Base-by-base conservation (phyloP, 2,329 filamentous ascomycete genomes). In the Lojkania enalia region DNA sequence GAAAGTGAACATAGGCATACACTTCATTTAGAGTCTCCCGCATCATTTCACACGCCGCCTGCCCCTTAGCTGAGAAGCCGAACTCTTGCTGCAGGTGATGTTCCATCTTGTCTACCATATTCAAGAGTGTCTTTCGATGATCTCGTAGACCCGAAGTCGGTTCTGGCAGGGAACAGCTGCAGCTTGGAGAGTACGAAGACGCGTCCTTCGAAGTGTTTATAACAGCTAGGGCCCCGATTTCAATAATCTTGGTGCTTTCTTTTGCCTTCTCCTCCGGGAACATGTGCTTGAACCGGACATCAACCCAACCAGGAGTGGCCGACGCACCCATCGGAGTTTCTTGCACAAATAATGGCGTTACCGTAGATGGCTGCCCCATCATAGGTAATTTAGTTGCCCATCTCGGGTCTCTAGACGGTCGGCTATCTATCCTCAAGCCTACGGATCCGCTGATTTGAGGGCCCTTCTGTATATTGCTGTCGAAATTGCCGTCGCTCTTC, bases 151-250 rank as follows among this genome's bases (percentile, higher is more conserved):
- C 23, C 7, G n/a, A 27, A 27, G 23, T n/a, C n/a, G n/a, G n/a
- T n/a, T n/a, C n/a, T n/a, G n/a, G n/a, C n/a, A n/a, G n/a, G n/a
- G n/a, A n/a, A n/a, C n/a, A n/a, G 23, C 23, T 27, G 7, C 7
- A 27, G 7, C n/a, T n/a, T 9, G 7, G 23, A 27, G 23, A 27
- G n/a, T 27, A n/a, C 7, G n/a, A 27, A n/a, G 23, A n/a, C n/a
- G 23, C n/a, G 23, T 14, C 5, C 25, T n/a, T 12, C 16, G 12
- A 19, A 21, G 23, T 39, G 4, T 48, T 49, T 18, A 56, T 19
- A 13, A 63, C 59, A 20, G 52, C 54, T 48, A 67, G 54, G 3
- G 62, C 61, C 6, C 65, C 65, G 12, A 68, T 55, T 35, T 68
- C 57, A 27, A 68, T 62, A 18, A 68, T 49, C 12, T 50, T 51